Evolutionary conservation across 768 basidiomycete species (phyloP), one percentile per base, ranked within the genome.

Genomic region (Boletus barrowsii): DNA sequence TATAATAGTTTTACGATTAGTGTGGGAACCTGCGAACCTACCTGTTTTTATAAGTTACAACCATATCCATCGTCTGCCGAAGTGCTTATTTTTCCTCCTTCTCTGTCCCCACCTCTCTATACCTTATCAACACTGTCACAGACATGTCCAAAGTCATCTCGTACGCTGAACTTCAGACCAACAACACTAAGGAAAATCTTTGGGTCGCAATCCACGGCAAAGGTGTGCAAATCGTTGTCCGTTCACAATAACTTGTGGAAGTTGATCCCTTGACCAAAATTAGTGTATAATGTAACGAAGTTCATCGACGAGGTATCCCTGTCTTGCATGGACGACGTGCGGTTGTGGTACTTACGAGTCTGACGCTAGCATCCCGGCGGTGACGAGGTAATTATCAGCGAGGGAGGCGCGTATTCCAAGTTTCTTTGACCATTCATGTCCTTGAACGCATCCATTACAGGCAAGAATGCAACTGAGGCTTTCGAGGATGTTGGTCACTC

Each of bases 401-500:
- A 99, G 76, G 87, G 84, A 67, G 90, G 91, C 87, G 74, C 68
- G 88, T 79, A 67, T 67, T 72, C 56, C 43, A 59, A 52, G 18
- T 24, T 56, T 40, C 20, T 36, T 55, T 53, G 35, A 35, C 32
- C 32, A 41, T 30, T 22, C 46, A 30, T 17, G 22, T 52, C 29
- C 22, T 15, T 43, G 32, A 49, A 55, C n/a, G 44, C n/a, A 17
- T 32, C 42, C 47, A 37, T 59, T 57, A 18, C 72, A 95, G 93
- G 90, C 63, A 87, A 89, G 70, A 94, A 98, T 70, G 95, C 96
- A 22, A 95, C 96, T 33, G 97, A 98, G 67, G 93, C 97, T 7
- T 99, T 99, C 67, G 96, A 98, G 75, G 97, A 99, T 71, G 96
- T 99, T 30, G 97, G 97, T 30, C 97, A 98, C 81, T 98, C 95